Conservation (phyloP, 305 asterid genomes). For the Fraxinus xanthoxyloides region DNA sequence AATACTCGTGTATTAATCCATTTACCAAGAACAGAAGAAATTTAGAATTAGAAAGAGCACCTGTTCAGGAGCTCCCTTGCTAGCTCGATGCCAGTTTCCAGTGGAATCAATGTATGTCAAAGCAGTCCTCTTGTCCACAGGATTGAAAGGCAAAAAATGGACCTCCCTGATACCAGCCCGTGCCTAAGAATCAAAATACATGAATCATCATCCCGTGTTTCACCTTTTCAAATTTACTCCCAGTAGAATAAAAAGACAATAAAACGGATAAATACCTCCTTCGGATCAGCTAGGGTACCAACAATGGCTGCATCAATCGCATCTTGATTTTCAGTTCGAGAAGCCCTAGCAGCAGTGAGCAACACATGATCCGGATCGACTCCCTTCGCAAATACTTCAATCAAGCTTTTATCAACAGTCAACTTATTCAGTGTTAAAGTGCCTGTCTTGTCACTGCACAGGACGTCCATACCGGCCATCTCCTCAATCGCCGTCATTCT, state of each 20-base stretch:
- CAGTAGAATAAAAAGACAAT: background rate
- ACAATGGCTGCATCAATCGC: slow-evolving; percentile 69
- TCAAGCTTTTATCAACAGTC: slow-evolving; percentile 46
- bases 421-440: slow-evolving; percentile 51
- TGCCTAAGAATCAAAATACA: slow-evolving; percentile 13
- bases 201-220: background rate
- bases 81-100: slow-evolving; percentile 49
- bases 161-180: slow-evolving; percentile 55
- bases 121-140: slow-evolving; percentile 53
- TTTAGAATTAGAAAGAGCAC: slow-evolving; percentile 18
- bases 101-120: slow-evolving; percentile 41
- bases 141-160: slow-evolving; percentile 54
- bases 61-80: slow-evolving; percentile 65
- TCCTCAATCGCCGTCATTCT: slow-evolving; percentile 64
- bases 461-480: slow-evolving; percentile 58
- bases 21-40: slow-evolving; percentile 2
- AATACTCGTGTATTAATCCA: background rate
- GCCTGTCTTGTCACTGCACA: slow-evolving; percentile 61
- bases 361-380: slow-evolving; percentile 40
- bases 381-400: slow-evolving; percentile 55
- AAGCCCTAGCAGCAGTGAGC: slow-evolving; percentile 59
- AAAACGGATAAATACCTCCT: slow-evolving; percentile 38
- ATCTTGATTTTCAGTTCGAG: slow-evolving; percentile 53
- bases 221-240: background rate
- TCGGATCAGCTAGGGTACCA: slow-evolving; percentile 61